These are phyloP conservation scores for Somion occarium DNA, from an alignment of 1,284 basidiomycete genomes.

Conservation along the genomic window DNA sequence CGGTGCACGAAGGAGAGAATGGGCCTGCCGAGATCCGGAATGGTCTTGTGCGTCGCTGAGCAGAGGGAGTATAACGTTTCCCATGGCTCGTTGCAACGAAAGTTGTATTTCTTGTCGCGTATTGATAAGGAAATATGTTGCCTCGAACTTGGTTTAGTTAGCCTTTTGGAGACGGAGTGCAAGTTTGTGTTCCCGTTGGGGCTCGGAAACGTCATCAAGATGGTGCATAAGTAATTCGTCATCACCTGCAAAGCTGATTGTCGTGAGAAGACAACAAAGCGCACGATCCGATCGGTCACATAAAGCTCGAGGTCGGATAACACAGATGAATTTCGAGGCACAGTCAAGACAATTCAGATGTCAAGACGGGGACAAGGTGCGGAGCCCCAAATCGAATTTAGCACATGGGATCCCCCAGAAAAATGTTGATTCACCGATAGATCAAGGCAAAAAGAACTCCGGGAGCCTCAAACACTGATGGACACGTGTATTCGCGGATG, in stretches of 20 bases:
- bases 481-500: too few relatives aligned
- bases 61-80: too few relatives aligned
- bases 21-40: neutral
- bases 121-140: neutral
- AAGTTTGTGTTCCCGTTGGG: too few relatives aligned
- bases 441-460: too few relatives aligned
- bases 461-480: too few relatives aligned
- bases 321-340: neutral
- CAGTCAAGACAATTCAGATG: neutral
- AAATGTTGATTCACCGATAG: neutral
- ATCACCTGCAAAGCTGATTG: neutral
- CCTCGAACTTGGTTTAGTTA: neutral
- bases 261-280: neutral
- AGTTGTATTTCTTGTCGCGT: neutral
- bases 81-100: neutral
- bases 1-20: constrained; percentile 4
- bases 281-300: neutral
- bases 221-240: neutral
- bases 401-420: neutral
- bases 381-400: neutral
- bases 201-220: neutral
- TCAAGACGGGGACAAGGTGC: neutral
- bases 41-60: too few relatives aligned
- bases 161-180: too few relatives aligned
- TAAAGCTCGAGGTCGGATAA: neutral